Evolutionary conservation across 2,329 filamentous ascomycete species (phyloP), one percentile per base, ranked within the genome.

Genomic region (Xylogone sp.): DNA sequence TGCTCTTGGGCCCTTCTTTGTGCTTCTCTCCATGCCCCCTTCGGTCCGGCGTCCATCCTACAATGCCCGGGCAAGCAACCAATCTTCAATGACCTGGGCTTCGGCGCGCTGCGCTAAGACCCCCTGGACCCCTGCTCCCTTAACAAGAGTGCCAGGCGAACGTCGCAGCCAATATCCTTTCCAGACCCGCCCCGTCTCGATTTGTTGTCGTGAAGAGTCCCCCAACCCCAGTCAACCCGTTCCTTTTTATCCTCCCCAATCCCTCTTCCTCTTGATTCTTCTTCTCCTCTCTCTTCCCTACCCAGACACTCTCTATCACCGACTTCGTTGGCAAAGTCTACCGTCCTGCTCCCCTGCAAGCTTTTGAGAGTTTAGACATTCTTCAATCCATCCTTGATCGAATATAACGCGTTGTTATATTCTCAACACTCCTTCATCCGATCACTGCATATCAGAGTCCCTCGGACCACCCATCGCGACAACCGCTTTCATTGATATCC

Each of bases 281-380:
- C 34, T 16, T 39, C n/a, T 19, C 48, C 45, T 46, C 29, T 47
- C 43, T 52, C 48, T 43, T 49, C 24, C 48, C 50, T 51, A 45
- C 55, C n/a, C 34, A 39, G 34, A 51, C 34, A 7, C 34, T 13
- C 34, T 39, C 27, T 9, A 6, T 16, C 59, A 64, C 65, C 67
- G 71, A 65, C 77, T 79, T 79, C 77, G 77, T 79, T 79, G 77
- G 77, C 77, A 79, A 74, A 79, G 77, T 77, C 75, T 71, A 56
- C 53, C 47, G 59, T 62, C 56, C 53, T 45, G 56, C 50, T 39
- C n/a, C 10, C 13, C 4, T 5, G n/a, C n/a, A n/a, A 16, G 59
- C 59, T 56, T 62, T 67, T 60, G 56, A 59, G 45, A 58, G 61
- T 62, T 65, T 58, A 39, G n/a, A 39, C 8, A 7, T 9, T 39